phyloP scores from a whole-genome alignment of 2,329 filamentous ascomycete species.

The Incumbomyces delicatus region DNA sequence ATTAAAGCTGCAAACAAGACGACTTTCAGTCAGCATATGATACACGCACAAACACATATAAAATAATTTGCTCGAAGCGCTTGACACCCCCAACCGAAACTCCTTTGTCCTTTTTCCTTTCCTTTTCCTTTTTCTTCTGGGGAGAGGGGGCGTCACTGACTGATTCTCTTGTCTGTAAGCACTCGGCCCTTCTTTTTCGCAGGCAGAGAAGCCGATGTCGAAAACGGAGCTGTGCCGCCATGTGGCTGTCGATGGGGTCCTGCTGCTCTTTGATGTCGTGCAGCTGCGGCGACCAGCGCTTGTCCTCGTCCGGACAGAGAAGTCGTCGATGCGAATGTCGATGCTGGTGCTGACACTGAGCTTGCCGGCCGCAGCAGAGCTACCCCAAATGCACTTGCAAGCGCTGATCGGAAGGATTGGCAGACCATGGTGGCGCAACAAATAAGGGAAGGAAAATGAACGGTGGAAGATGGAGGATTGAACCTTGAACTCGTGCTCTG shows the following conservation, averaged over 20 bases:
- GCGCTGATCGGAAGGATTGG: slow-evolving; percentile 34
- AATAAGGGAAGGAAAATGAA: neutral
- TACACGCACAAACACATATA: no score
- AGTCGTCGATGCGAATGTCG: no score
- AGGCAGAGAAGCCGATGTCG: slow-evolving; percentile 29
- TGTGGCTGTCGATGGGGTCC: no score
- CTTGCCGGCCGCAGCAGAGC: slow-evolving; percentile 26
- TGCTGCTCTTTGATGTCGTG: slow-evolving; percentile 13
- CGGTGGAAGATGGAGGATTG: neutral
- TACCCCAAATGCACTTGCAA: slow-evolving; percentile 37
- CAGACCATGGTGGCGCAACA: slow-evolving; percentile 12
- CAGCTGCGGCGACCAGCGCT: slow-evolving; percentile 10
- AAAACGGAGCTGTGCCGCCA: slow-evolving; percentile 30
- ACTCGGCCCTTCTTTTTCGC: slow-evolving; percentile 29
- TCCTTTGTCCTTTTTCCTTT: no score
- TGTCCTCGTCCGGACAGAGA: slow-evolving; percentile 3
- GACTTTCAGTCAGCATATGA: slow-evolving; percentile 16
- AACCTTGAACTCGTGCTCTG: neutral
- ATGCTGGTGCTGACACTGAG: neutral
- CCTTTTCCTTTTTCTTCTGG: no score
- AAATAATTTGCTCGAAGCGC: no score
- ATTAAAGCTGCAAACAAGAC: slow-evolving; percentile 51
- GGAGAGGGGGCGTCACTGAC: slow-evolving; percentile 31
- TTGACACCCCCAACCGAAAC: no score
- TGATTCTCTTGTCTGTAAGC: slow-evolving; percentile 33